Evolutionary conservation across 352 stramenopile genomes (phyloP), one percentile per base, ranked within the genome.

Genomic region (Vaucheria bursata): DNA sequence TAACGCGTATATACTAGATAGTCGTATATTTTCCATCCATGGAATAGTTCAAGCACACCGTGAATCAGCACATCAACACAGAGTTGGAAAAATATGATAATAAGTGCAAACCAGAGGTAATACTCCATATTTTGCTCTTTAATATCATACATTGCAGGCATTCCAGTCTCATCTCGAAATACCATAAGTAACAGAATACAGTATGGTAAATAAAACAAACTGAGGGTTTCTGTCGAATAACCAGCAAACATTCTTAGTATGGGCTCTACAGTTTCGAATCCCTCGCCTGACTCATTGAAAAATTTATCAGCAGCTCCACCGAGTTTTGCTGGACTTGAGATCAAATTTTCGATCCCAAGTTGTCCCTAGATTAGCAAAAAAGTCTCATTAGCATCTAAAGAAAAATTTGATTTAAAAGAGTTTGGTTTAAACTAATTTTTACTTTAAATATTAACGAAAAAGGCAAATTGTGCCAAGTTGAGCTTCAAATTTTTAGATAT

Each of bases 11-110:
- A 98, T 12, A 97, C 77, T 3, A 98, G 87, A 70, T 98, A 98
- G 77, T 98, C 94, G 74, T 97, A 97, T 1, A 98, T 93, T 82
- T 98, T 98, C 95, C 94, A 98, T 39, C 93, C 94, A 77, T 97
- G 91, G 79, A 97, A 97, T 25, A 97, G 89, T 86, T 98, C 94
- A n/a, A 97, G 87, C 1, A 92, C 87, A 79, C 96, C 92, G 35
- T 97, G 89, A 38, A 98, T 90, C 78, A 98, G 96, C 1, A 97
- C 89, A 79, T 98, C 94, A 2, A 87, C 87, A 33, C 96, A 86
- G 18, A 97, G 86, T 86, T 97, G 91, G 81, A 98, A 98, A 37
- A 91, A 85, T 38, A 98, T 90, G 50, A 97, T 96, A 49, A 97
- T 91, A 7, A 97, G 81, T 18, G 91, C 93, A 81, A 97, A 98